These are phyloP conservation scores for Ophiostoma himal-ulmi DNA, from an alignment of 2,329 filamentous ascomycete genomes.

Conservation along the genomic window DNA sequence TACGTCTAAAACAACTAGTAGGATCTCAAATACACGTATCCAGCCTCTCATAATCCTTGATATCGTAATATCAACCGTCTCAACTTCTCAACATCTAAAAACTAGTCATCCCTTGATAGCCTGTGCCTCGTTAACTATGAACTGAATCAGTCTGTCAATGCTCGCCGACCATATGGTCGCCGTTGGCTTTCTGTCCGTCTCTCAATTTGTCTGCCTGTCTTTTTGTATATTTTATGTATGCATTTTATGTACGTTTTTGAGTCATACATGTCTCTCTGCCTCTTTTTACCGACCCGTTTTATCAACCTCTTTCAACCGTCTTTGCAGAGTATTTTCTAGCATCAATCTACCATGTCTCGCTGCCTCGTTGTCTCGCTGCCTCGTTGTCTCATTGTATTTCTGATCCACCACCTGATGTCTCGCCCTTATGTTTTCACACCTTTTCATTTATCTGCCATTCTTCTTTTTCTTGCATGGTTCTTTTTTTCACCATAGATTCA, in stretches of 20 bases:
- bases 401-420: background rate
- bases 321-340: too few relatives aligned
- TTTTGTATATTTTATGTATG: background rate
- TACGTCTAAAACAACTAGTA: background rate
- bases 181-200: background rate
- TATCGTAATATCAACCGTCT: too few relatives aligned
- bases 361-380: background rate
- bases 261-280: too few relatives aligned
- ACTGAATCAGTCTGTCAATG: background rate
- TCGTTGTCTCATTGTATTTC: background rate
- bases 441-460: background rate
- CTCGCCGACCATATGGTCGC: slow-evolving; percentile 7
- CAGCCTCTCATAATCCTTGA: background rate
- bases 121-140: background rate
- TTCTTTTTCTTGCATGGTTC: background rate
- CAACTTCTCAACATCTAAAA: background rate
- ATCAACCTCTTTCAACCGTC: too few relatives aligned
- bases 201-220: background rate
- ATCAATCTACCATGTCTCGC: background rate
- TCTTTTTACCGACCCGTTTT: too few relatives aligned
- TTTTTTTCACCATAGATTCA: background rate
- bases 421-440: background rate
- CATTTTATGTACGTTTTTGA: too few relatives aligned
- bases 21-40: background rate
- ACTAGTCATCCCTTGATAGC: background rate